Conservation (phyloP, 345 rosid genomes). For the Hibiscus mutabilis region DNA sequence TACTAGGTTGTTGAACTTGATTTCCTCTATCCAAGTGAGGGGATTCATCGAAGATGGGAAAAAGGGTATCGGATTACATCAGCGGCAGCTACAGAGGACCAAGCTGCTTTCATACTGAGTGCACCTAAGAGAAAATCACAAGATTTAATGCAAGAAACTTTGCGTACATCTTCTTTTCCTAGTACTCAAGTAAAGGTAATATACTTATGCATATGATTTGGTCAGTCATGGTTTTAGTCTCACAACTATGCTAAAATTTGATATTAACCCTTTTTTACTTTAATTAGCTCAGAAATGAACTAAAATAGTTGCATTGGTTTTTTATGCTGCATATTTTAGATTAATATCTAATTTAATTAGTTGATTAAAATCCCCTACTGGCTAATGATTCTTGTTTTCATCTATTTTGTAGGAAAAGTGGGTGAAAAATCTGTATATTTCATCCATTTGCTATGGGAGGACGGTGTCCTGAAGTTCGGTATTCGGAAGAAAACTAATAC, state of each 20-base stretch:
- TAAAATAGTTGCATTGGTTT: no score
- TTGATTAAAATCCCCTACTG: neutral
- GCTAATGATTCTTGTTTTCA: neutral
- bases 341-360: neutral
- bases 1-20: conserved; percentile 80
- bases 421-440: conserved; percentile 75
- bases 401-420: conserved; percentile 16
- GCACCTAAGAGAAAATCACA: conserved; percentile 38
- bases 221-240: neutral
- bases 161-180: conserved; percentile 84
- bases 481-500: neutral
- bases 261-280: no score
- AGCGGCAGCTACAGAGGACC: conserved; percentile 85
- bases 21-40: conserved; percentile 95
- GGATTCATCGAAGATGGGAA: conserved; percentile 89
- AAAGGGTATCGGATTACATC: conserved; percentile 80
- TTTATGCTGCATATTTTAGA: no score
- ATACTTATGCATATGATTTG: neutral
- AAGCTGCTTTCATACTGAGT: conserved; percentile 76
- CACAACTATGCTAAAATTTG: neutral
- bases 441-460: conserved; percentile 82
- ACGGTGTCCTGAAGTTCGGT: conserved; percentile 53
- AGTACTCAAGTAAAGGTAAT: conserved; percentile 84
- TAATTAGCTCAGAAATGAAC: no score
- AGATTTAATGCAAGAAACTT: conserved; percentile 91